Evolutionary conservation across 805 yeast species (phyloP).

Genomic region (Kuraishia piskuri): DNA sequence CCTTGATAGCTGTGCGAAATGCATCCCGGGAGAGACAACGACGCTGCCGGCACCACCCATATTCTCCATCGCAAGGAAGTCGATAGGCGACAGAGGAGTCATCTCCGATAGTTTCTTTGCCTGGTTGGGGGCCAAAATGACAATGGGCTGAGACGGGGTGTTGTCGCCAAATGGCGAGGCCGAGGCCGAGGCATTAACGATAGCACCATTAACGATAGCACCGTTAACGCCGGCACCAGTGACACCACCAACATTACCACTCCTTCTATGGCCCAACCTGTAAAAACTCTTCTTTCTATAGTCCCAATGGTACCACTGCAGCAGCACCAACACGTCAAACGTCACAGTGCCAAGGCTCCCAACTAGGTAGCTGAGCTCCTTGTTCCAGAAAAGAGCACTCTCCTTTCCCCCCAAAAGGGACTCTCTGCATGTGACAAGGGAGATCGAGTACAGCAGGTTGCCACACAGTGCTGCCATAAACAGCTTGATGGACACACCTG

Average conservation of each 20-base stretch:
- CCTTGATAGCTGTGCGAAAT: background rate
- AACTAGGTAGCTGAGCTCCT: conserved; percentile 30
- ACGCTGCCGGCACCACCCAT: conserved; percentile 4
- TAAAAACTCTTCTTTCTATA: background rate
- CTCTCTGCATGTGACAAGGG: conserved; percentile 34
- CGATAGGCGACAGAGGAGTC: conserved; percentile 28
- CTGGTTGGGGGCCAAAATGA: conserved; percentile 19
- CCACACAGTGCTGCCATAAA: conserved; percentile 43
- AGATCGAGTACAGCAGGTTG: conserved; percentile 39
- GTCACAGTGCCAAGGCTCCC: conserved; percentile 46
- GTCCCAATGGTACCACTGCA: conserved; percentile 31
- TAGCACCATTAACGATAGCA: background rate
- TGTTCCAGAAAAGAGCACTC: conserved; percentile 29
- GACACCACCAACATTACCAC: too few species aligned
- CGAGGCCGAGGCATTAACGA: background rate
- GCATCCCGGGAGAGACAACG: background rate
- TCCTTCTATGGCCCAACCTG: background rate
- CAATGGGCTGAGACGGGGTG: conserved; percentile 4
- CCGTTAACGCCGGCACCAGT: background rate
- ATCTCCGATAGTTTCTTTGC: conserved; percentile 21
- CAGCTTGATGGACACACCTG: conserved; percentile 40
- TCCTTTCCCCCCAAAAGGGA: conserved; percentile 26
- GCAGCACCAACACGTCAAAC: conserved; percentile 35
- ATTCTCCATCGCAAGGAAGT: conserved; percentile 21
- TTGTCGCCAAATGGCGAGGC: background rate